A percentile compares a stretch with the other conserved stretches of the same genome.
phyloP scores from a whole-genome alignment of 2,329 filamentous ascomycete genomes.

The Botryosphaeria agaves region DNA sequence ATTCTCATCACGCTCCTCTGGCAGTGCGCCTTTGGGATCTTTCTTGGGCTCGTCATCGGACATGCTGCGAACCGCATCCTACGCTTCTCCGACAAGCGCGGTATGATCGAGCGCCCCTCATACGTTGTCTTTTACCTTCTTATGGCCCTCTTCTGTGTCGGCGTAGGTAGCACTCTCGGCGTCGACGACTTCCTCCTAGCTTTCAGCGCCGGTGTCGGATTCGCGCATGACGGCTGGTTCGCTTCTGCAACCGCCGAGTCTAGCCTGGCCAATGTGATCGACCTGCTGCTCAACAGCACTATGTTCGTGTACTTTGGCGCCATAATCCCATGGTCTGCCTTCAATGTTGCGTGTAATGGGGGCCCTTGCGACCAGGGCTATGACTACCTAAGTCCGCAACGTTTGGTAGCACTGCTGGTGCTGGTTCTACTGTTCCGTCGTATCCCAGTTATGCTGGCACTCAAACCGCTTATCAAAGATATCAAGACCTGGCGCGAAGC shows the following conservation, averaged over 20 bases:
- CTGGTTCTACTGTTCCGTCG: slow-evolving; percentile 35
- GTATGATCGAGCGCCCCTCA: slow-evolving; percentile 30
- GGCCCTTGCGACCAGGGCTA: too few relatives aligned
- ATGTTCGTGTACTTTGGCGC: slow-evolving; percentile 40
- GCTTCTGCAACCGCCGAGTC: slow-evolving; percentile 27
- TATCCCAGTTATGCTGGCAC: slow-evolving; percentile 31
- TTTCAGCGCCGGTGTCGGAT: slow-evolving; percentile 37
- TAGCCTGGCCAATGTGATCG: slow-evolving; percentile 31
- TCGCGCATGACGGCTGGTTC: slow-evolving; percentile 37
- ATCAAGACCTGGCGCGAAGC: slow-evolving; percentile 34
- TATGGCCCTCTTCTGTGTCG: slow-evolving; percentile 33
- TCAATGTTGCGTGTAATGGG: slow-evolving; percentile 26
- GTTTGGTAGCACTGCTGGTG: slow-evolving; percentile 27
- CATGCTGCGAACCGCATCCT: slow-evolving; percentile 28
- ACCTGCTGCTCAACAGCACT: slow-evolving; percentile 36
- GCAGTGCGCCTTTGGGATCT: slow-evolving; percentile 32
- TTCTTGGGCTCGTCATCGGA: slow-evolving; percentile 31
- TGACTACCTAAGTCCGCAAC: slow-evolving; percentile 20
- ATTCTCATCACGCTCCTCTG: slow-evolving; percentile 36
- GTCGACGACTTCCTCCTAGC: slow-evolving; percentile 39
- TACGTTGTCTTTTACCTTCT: slow-evolving; percentile 40
- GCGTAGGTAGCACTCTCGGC: slow-evolving; percentile 32
- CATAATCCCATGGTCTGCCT: slow-evolving; percentile 34
- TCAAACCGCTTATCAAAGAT: slow-evolving; percentile 30
- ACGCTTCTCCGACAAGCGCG: slow-evolving; percentile 25